Evolutionary conservation across 2,329 filamentous ascomycete species (phyloP), one percentile per base, ranked within the genome.

Genomic region (Aspergillus alliaceus): DNA sequence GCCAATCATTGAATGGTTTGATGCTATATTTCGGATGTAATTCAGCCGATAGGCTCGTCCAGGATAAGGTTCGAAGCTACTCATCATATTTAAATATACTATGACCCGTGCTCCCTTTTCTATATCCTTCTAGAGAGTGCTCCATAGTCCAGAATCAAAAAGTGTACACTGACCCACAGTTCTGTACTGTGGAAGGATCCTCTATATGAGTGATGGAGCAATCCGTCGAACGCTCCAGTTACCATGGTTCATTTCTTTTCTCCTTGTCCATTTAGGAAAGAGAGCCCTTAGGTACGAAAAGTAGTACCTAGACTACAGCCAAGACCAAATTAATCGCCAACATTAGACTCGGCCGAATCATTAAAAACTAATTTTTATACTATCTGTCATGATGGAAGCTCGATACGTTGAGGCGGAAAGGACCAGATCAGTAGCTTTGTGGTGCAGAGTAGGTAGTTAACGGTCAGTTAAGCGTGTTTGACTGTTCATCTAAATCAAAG

Each of bases 221-320:
- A 32, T 32, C 27, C 50, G 37, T 20, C n/a, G 27, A 42, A 46
- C n/a, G 37, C 29, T 53, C 24, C 39, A 24, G n/a, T 8, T n/a
- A 32, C 51, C 51, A 47, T 27, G 51, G 51, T 47, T 53, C 40
- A 12, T 7, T 18, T 20, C 18, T n/a, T 44, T 20, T n/a, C 29
- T 32, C 51, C 27, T 32, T 53, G 37, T 53, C 22, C 2, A 1
- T 35, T 53, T 53, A 47, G 51, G 51, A 46, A 53, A 47, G 44
- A 32, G 27, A 27, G n/a, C 29, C 40, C 20, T 25, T 4, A 14
- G 51, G 20, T 40, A 32, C 35, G 11, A 20, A 20, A n/a, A 11
- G 24, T n/a, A 44, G 24, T 18, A 44, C 40, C 22, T 27, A 8
- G 40, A 24, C 22, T 24, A 27, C 2, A 29, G 20, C 44, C n/a